Conservation (phyloP, 2,329 filamentous ascomycete genomes). For the Grosmannia clavigera region DNA sequence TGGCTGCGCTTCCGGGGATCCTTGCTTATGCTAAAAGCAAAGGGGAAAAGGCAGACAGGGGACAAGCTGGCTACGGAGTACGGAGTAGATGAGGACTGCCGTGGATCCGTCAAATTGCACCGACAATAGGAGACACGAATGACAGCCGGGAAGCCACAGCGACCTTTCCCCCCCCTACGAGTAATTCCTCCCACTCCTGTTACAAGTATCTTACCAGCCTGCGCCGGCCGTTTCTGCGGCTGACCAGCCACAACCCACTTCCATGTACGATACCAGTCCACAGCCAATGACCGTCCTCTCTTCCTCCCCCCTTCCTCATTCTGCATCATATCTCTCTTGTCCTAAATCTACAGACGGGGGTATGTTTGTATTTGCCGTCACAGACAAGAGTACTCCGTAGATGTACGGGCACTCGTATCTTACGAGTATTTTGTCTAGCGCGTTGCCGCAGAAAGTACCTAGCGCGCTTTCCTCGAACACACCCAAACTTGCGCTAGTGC, state of each 20-base stretch:
- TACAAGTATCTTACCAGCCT: too few relatives aligned
- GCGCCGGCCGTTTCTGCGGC: not conserved
- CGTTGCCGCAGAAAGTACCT: not conserved
- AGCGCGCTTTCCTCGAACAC: not conserved
- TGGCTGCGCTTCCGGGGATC: not conserved
- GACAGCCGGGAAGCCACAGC: too few relatives aligned
- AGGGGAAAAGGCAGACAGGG: not conserved
- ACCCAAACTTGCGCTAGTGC: not conserved
- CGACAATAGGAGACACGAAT: not conserved
- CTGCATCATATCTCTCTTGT: not conserved
- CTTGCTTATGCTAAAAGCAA: slow-evolving; percentile 5
- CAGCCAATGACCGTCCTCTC: too few relatives aligned
- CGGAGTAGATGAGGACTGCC: not conserved
- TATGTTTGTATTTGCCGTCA: not conserved
- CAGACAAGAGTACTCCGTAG: not conserved
- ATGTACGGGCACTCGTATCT: not conserved
- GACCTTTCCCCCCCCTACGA: too few relatives aligned
- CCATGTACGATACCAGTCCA: not conserved
- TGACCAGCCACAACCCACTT: not conserved
- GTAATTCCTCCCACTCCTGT: not conserved
- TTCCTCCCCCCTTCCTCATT: not conserved
- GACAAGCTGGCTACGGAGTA: not conserved
- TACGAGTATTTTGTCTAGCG: not conserved
- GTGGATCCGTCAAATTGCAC: slow-evolving; percentile 10
- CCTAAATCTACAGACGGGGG: not conserved